Percentiles rank a stretch among this genome's conserved stretches.
Conservation (phyloP, 345 rosid species). For the Murraya koenigii region DNA sequence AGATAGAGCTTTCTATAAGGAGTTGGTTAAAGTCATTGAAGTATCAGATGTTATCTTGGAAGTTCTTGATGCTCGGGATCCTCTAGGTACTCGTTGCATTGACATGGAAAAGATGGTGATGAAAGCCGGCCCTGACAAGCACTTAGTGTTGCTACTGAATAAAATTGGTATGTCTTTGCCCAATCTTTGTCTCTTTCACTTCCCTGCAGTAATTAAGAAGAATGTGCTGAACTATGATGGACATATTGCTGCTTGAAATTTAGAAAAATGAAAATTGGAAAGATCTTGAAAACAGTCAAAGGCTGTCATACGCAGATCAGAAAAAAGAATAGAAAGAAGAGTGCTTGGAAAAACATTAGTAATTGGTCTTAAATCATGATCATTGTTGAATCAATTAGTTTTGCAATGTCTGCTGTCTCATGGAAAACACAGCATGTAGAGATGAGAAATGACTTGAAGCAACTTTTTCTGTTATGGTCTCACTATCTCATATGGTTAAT, state of each 20-base stretch:
- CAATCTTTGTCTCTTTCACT: neutral
- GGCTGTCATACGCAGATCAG: neutral
- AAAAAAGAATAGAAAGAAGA: neutral
- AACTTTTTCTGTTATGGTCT: neutral
- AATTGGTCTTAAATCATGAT: neutral
- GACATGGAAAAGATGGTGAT: slow-evolving; percentile 96
- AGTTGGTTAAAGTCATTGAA: slow-evolving; percentile 86
- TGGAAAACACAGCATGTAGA: neutral
- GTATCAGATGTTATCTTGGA: slow-evolving; percentile 91
- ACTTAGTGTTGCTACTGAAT: slow-evolving; percentile 76
- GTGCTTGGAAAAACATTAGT: neutral
- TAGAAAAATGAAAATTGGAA: neutral
- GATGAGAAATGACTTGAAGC: no score
- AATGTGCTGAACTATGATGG: neutral
- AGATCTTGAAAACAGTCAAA: neutral
- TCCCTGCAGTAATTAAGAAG: neutral
- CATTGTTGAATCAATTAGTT: neutral
- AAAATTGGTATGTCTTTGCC: slow-evolving; percentile 65
- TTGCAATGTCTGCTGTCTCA: neutral
- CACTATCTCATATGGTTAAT: neutral
- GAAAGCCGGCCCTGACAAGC: slow-evolving; percentile 77
- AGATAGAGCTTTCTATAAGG: slow-evolving; percentile 93
- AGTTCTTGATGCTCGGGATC: slow-evolving; percentile 95
- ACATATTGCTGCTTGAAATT: neutral
- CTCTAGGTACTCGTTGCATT: slow-evolving; percentile 85